Evolutionary conservation across 2,329 filamentous ascomycete genomes (phyloP).

Genomic region (Penicillium brevicompactum): DNA sequence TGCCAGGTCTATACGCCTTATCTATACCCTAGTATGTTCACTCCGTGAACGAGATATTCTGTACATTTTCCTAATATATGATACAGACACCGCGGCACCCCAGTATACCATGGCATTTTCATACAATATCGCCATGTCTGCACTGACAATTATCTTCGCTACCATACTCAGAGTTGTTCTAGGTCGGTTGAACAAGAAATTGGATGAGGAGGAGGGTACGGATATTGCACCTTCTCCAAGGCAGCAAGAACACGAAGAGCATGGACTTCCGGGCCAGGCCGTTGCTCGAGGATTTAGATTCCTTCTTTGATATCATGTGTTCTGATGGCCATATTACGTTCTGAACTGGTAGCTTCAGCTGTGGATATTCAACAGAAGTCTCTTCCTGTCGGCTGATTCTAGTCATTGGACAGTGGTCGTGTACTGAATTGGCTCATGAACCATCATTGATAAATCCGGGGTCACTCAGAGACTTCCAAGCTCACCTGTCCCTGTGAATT

Average conservation of each 20-base stretch:
- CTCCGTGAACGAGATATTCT: not conserved
- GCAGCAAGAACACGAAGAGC: conserved; percentile 11
- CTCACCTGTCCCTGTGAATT: no score
- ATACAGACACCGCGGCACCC: conserved; percentile 19
- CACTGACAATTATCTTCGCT: conserved; percentile 15
- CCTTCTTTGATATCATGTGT: conserved; percentile 10
- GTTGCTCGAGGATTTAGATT: conserved; percentile 16
- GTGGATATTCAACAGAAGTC: no score
- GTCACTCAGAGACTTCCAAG: no score
- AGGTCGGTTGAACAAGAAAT: conserved; percentile 15
- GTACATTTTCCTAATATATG: not conserved
- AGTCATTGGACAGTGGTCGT: no score
- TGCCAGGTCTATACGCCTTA: conserved; percentile 19
- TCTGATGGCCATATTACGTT: not conserved
- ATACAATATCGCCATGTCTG: conserved; percentile 13
- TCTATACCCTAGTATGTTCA: conserved; percentile 16
- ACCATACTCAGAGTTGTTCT: conserved; percentile 17
- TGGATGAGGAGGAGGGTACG: conserved; percentile 18
- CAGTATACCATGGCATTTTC: conserved; percentile 16
- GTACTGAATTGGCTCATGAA: no score
- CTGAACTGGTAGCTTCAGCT: no score
- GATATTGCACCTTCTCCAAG: not conserved
- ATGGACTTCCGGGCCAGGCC: conserved; percentile 14
- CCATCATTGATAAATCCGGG: no score
- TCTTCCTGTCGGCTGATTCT: no score